A percentile compares a stretch with the other conserved stretches of the same genome.
These are phyloP conservation scores for Cymbomonas tetramitiformis DNA, from an alignment of 139 green algal species.

Conservation along the genomic window DNA sequence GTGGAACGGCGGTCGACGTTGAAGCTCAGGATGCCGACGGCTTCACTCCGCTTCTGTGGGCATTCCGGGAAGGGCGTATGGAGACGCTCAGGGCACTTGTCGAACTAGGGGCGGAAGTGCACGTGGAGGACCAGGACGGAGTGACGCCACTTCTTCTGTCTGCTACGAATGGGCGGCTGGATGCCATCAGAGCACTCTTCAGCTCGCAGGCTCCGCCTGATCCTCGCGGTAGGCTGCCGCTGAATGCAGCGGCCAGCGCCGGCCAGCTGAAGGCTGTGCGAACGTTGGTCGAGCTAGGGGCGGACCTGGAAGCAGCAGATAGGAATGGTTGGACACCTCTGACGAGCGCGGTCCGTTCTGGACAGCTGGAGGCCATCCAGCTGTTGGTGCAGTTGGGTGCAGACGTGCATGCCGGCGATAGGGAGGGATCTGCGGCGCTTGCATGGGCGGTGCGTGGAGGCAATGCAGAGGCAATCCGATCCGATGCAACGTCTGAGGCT, in stretches of 20 bases:
- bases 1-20: neutral
- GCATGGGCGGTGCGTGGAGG: neutral
- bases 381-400: neutral
- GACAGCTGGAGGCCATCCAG: too few species aligned
- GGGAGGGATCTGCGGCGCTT: neutral
- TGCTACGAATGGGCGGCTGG: too few species aligned
- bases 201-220: too few species aligned
- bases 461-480: neutral
- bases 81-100: neutral
- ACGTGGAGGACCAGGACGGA: neutral
- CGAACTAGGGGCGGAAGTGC: neutral
- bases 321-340: constrained; percentile 27
- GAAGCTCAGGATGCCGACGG: neutral
- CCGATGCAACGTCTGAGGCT: neutral
- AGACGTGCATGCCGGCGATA: neutral
- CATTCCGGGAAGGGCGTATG: neutral
- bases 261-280: constrained; percentile 20
- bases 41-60: neutral
- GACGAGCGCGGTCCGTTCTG: too few species aligned
- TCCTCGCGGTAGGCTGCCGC: too few species aligned
- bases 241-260: constrained; percentile 30
- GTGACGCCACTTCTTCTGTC: neutral
- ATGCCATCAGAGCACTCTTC: too few species aligned
- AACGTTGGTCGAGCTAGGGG: constrained; percentile 13
- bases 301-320: constrained; percentile 5